A percentile compares a stretch with the other conserved stretches of the same genome.
These are phyloP conservation scores for Xylariaceae sp. DNA, from an alignment of 2,329 filamentous ascomycete species.

Conservation along the genomic window DNA sequence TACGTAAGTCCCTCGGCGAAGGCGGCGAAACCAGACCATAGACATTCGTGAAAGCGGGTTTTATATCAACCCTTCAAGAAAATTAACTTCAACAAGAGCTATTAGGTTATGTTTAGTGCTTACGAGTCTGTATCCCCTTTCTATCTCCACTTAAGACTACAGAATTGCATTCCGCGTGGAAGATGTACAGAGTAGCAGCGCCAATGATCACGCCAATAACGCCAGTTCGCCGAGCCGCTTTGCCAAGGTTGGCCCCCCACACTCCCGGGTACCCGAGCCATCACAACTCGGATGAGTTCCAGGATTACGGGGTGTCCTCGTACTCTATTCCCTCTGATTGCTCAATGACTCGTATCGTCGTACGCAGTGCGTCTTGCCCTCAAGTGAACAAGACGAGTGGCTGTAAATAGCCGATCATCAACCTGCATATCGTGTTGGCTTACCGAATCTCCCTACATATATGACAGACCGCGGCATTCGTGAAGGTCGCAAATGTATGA, in stretches of 20 bases:
- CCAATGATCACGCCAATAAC: not conserved
- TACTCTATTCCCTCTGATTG: constrained; percentile 30
- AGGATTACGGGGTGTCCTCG: constrained; percentile 10
- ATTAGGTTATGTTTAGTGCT: constrained; percentile 6
- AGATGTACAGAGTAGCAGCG: constrained; percentile 11
- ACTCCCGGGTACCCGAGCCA: constrained; percentile 18
- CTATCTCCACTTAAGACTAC: not conserved
- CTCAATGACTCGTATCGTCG: constrained; percentile 33
- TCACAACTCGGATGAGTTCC: constrained; percentile 22
- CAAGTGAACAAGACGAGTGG: constrained; percentile 25
- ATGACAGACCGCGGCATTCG: constrained; percentile 18
- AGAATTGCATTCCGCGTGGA: constrained; percentile 14
- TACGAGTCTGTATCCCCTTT: constrained; percentile 11
- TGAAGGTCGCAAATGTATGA: not conserved
- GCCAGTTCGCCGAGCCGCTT: not conserved
- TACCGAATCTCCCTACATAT: constrained; percentile 16
- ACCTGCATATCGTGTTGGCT: constrained; percentile 22
- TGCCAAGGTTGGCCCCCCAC: constrained; percentile 19
- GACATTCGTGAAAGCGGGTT: constrained; percentile 20
- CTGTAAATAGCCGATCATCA: constrained; percentile 23
- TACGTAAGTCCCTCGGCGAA: constrained; percentile 14
- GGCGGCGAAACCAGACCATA: constrained; percentile 8
- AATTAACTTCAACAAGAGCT: not conserved
- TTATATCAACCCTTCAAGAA: constrained; percentile 2
- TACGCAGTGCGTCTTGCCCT: constrained; percentile 18